These are phyloP conservation scores for Suillus cothurnatus DNA, from an alignment of 768 basidiomycete genomes.

Conservation along the genomic window DNA sequence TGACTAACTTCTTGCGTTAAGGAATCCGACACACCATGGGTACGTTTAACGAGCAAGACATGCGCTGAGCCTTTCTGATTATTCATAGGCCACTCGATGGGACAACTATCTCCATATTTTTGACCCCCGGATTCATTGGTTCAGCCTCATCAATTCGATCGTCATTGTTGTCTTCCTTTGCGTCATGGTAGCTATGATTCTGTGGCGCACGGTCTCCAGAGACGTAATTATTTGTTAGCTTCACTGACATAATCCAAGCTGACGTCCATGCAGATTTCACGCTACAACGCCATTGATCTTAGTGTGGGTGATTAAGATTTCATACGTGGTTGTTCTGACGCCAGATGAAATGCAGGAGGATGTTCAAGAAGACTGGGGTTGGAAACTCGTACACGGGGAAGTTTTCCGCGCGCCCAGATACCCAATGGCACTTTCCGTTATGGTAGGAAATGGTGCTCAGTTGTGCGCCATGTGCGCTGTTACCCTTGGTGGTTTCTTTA, in stretches of 20 bases:
- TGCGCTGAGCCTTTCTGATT: slow-evolving; percentile 13
- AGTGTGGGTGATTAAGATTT: slow-evolving; percentile 52
- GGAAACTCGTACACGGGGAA: slow-evolving; percentile 97
- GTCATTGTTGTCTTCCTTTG: slow-evolving; percentile 92
- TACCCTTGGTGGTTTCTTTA: slow-evolving; percentile 64
- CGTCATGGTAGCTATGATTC: slow-evolving; percentile 90
- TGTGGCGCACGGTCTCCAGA: slow-evolving; percentile 81
- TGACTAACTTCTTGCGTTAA: slow-evolving; percentile 27
- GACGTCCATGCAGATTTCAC: slow-evolving; percentile 59
- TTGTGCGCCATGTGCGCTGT: slow-evolving; percentile 84
- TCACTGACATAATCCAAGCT: slow-evolving; percentile 17
- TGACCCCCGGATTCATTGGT: slow-evolving; percentile 95
- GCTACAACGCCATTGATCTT: slow-evolving; percentile 95
- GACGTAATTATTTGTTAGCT: slow-evolving; percentile 57
- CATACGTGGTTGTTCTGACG: slow-evolving; percentile 6
- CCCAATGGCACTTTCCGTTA: slow-evolving; percentile 77
- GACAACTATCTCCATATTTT: slow-evolving; percentile 95
- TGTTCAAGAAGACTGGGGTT: slow-evolving; percentile 97
- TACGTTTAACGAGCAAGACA: slow-evolving; percentile 26
- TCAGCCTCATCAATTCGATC: slow-evolving; percentile 90
- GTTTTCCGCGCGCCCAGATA: slow-evolving; percentile 85
- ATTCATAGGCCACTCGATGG: slow-evolving; percentile 85
- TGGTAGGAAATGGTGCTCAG: slow-evolving; percentile 87
- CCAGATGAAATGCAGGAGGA: slow-evolving; percentile 62
- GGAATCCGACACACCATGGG: slow-evolving; percentile 89